A percentile compares a stretch with the other conserved stretches of the same genome.
phyloP scores from a whole-genome alignment of 2,329 filamentous ascomycete species.

The Macrophomina pseudophaseolina region DNA sequence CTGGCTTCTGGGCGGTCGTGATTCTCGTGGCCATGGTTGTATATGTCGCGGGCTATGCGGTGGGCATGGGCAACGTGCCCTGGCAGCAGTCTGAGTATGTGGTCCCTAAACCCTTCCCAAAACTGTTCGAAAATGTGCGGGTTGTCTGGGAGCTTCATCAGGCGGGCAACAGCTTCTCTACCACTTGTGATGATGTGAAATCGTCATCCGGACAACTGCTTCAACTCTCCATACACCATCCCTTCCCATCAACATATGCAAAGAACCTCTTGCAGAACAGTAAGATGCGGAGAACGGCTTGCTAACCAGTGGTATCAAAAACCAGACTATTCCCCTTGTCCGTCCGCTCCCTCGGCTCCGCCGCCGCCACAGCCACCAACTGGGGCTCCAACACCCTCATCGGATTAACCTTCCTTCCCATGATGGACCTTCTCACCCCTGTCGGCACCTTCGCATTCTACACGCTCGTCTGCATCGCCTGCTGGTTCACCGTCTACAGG shows the following conservation, averaged over 20 bases:
- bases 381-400: conserved; percentile 89
- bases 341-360: conserved; percentile 74
- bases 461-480: conserved; percentile 69
- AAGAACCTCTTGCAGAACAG: no score
- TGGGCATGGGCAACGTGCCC: conserved; percentile 88
- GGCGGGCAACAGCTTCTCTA: no score
- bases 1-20: conserved; percentile 41
- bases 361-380: conserved; percentile 78
- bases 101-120: neutral
- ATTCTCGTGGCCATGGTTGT: conserved; percentile 78
- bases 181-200: no score
- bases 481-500: conserved; percentile 71
- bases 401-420: conserved; percentile 83
- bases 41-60: conserved; percentile 84
- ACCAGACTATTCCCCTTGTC: conserved; percentile 71
- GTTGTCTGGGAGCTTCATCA: no score
- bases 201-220: neutral
- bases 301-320: neutral
- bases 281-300: neutral
- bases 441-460: conserved; percentile 83
- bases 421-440: conserved; percentile 79
- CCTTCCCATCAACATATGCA: no score
- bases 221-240: neutral
- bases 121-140: no score
- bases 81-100: conserved; percentile 88